These are phyloP conservation scores for Paramecium primaurelia DNA, from an alignment of 73 alveolate species.

Conservation along the genomic window DNA sequence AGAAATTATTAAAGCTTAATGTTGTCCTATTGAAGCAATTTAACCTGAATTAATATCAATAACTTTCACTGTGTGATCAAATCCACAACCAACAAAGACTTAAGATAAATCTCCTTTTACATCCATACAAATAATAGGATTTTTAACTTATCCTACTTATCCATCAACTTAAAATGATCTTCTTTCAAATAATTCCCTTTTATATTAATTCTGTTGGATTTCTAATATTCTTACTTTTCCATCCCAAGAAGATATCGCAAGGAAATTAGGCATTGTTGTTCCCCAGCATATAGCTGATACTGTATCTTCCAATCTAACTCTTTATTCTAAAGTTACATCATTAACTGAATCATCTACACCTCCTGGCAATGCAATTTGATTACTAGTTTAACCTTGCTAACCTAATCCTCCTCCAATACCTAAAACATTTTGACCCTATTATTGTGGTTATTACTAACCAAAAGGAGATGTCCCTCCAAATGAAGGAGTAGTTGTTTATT, in stretches of 20 bases:
- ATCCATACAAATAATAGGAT: conserved; percentile 32
- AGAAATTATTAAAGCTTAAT: background rate
- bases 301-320: conserved; percentile 21
- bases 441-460: background rate
- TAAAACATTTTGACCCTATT: background rate
- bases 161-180: conserved; percentile 12
- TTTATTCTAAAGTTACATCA: background rate
- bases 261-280: background rate
- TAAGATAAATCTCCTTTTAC: conserved; percentile 1
- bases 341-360: conserved; percentile 20
- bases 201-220: background rate
- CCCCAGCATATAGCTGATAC: conserved; percentile 37
- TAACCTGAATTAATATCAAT: background rate
- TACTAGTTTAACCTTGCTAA: background rate
- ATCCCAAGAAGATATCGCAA: conserved; percentile 3
- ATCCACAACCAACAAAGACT: conserved; percentile 14
- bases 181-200: conserved; percentile 13
- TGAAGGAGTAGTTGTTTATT: background rate
- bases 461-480: background rate
- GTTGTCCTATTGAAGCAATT: background rate
- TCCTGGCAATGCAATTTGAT: background rate
- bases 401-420: background rate
- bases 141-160: background rate
- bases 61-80: background rate
- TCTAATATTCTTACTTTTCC: conserved; percentile 16